Evolutionary conservation across 148 eudicot species (phyloP), one percentile per base, ranked within the genome.

Genomic region (Silene latifolia): DNA sequence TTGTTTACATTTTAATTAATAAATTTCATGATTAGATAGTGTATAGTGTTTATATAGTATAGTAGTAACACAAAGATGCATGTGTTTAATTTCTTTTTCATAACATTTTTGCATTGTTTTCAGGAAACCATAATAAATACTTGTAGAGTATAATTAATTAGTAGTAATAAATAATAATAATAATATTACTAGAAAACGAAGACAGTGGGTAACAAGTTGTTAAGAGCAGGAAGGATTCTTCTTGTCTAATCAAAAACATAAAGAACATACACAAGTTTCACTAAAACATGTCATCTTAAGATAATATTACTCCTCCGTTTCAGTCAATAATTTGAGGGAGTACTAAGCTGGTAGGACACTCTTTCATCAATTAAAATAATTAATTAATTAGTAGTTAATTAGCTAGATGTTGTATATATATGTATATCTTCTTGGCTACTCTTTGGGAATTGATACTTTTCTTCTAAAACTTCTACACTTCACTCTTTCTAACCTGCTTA

Each of bases 81-180:
- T 71, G 76, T 63, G 39, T 58, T 4, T 47, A 53, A 42, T 18
- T 21, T 53, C 63, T 42, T 39, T 20, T 54, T 54, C 21, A 39
- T 13, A n/a, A 8, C 17, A 13, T 48, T 65, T 73, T 24, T 68
- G 77, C 83, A 81, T 81, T 77, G 80, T 81, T 81, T 81, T 77
- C 77, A 81, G 83, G 80, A 63, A 76, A 48, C 3, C 8, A 51
- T 73, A 77, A 73, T 77, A 60, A 44, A 47, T 68, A 51, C 56
- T 71, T 42, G 21, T 17, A 32, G 2, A 24, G 19, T 17, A 61
- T 46, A 62, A 7, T 24, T 42, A n/a, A 42, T 14, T 68, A 68
- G 11, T 75, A 19, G 4, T n/a, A 61, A 18, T 73, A 42, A 27
- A 27, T 27, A 27, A 32, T 32, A 32, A 19, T 73, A 20, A 8